Evolutionary conservation across 441 rosid species (phyloP), one percentile per base, ranked within the genome.

Genomic region (Eutrema salsugineum): DNA sequence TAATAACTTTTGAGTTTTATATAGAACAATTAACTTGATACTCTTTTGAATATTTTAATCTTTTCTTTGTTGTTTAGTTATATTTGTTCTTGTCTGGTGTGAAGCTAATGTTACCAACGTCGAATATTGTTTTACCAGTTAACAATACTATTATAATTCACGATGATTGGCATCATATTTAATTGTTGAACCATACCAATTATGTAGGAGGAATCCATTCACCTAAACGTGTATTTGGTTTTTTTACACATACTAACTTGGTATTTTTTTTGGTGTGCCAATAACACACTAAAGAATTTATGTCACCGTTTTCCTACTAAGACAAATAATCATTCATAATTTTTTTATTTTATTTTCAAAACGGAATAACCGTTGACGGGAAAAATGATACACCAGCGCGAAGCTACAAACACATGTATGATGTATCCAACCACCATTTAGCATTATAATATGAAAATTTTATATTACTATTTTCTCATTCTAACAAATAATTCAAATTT

Each of bases 361-460:
- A 56, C 11, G 10, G 27, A 33, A 2, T 19, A 40, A 9, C 62
- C 30, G 62, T 66, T 66, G 72, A 55, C 43, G 53, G 50, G 15
- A 16, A 40, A 32, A 42, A 32, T 43, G 42, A 55, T n/a, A 32
- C 16, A 56, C 56, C 67, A 66, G 58, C 72, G 72, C 72, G 72
- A 73, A 58, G 67, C 47, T 57, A 48, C 72, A 22, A 22, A 22
- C 3, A 58, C 72, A 73, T 73, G 62, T 66, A 39, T 40, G 67
- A 73, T 73, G 62, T 66, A 39, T 40, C 32, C 72, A 73, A 32
- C 68, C 61, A 73, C 72, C 73, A 15, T 58, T 49, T 66, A 16
- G 62, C 38, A 65, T 73, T 65, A 56, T 65, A 56, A 6, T 65
- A 66, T 16, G 19, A 28, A 51, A 11, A 17, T 50, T 20, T 5